These are phyloP conservation scores for Xerocomus minutiporus DNA, from an alignment of 1,284 basidiomycete genomes.

Conservation along the genomic window DNA sequence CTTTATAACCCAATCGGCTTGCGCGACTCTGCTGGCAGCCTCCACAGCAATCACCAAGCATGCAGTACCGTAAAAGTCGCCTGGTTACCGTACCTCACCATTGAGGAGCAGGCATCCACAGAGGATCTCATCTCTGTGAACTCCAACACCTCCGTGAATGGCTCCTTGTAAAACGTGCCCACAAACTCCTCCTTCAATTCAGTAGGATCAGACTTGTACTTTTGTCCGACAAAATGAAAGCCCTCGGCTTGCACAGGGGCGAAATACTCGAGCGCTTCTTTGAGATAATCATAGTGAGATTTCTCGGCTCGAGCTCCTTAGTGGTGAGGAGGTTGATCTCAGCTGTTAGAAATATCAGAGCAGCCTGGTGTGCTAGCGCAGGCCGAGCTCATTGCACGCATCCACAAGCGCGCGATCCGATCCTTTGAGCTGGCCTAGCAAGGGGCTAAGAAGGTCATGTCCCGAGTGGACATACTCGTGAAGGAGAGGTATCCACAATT, in stretches of 20 bases:
- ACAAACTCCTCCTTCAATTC: background rate
- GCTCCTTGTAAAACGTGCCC: constrained; percentile 1
- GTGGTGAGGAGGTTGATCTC: constrained; percentile 9
- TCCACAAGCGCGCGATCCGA: constrained; percentile 38
- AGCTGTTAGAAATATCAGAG: background rate
- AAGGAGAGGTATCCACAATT: constrained; percentile 1
- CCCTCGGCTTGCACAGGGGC: constrained; percentile 18
- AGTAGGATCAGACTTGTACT: background rate
- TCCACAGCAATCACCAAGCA: constrained; percentile 10
- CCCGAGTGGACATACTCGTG: constrained; percentile 7
- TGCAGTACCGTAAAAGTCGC: constrained; percentile 11
- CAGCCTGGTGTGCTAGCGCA: background rate
- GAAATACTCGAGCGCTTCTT: background rate
- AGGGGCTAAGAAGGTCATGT: background rate
- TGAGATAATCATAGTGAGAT: background rate
- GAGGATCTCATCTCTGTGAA: constrained; percentile 8
- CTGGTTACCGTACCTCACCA: constrained; percentile 3
- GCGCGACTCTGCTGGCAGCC: background rate
- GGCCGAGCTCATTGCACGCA: constrained; percentile 1
- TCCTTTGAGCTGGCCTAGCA: constrained; percentile 10
- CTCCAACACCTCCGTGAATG: constrained; percentile 9
- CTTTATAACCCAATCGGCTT: background rate
- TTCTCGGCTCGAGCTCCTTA: constrained; percentile 9
- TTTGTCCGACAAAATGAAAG: background rate
- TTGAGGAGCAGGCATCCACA: background rate